Percentiles rank a stretch among this genome's conserved stretches.
These are phyloP conservation scores for Gaeumannomyces sp. DNA, from an alignment of 2,329 filamentous ascomycete genomes.

Conservation along the genomic window DNA sequence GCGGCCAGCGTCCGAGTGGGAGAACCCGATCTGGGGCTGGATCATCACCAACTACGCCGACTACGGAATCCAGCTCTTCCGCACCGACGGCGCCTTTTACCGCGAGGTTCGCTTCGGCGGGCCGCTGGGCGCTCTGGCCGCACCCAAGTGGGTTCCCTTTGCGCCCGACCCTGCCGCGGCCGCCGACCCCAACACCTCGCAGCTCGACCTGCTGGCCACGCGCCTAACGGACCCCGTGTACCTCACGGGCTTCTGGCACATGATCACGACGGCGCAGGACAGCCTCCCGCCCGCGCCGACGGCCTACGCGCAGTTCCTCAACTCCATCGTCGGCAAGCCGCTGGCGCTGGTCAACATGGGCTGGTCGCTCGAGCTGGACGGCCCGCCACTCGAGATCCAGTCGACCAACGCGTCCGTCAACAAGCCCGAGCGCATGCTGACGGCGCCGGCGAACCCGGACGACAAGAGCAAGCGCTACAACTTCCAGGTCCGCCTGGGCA, in stretches of 20 bases:
- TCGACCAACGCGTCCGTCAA: background rate
- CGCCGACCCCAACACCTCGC: slow-evolving; percentile 13
- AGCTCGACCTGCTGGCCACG: slow-evolving; percentile 25
- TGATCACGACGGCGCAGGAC: slow-evolving; percentile 27
- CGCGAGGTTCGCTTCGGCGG: slow-evolving; percentile 33
- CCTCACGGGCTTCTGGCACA: slow-evolving; percentile 32
- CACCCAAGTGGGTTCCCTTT: slow-evolving; percentile 31
- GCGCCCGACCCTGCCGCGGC: slow-evolving; percentile 4
- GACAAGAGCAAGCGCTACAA: slow-evolving; percentile 20
- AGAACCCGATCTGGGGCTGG: slow-evolving; percentile 37
- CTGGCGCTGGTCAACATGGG: slow-evolving; percentile 35
- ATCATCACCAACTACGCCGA: slow-evolving; percentile 35
- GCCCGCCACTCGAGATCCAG: slow-evolving; percentile 7
- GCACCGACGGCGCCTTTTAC: slow-evolving; percentile 34
- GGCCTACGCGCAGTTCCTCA: slow-evolving; percentile 29
- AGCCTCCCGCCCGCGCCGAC: slow-evolving; percentile 24
- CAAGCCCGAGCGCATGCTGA: slow-evolving; percentile 5
- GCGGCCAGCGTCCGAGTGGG: slow-evolving; percentile 27
- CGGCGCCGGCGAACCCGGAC: slow-evolving; percentile 5
- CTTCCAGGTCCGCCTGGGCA: slow-evolving; percentile 32
- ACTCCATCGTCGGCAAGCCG: slow-evolving; percentile 32
- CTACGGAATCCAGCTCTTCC: slow-evolving; percentile 35
- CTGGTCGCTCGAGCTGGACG: slow-evolving; percentile 30
- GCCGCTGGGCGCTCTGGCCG: slow-evolving; percentile 15
- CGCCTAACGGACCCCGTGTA: slow-evolving; percentile 21